Conservation (phyloP, 495 filamentous ascomycete species). For the Lichenothelia convexa region DNA sequence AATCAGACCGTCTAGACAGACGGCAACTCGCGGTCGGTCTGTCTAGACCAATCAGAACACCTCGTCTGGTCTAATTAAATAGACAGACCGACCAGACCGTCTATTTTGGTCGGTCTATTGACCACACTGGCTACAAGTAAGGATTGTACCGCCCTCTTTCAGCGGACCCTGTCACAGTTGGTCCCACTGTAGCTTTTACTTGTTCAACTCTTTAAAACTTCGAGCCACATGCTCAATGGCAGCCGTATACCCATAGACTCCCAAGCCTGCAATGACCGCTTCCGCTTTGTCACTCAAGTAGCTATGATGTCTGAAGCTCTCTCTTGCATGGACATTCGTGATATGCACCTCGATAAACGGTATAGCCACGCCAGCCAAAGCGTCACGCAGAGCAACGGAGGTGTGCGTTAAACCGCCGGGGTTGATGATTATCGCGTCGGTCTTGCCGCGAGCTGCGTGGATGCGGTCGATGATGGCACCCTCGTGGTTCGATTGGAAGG, state of each 20-base stretch:
- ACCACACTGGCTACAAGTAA: too few species aligned
- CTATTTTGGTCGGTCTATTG: too few species aligned
- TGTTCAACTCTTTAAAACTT: conserved; percentile 25
- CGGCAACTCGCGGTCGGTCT: too few species aligned
- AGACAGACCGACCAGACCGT: too few species aligned
- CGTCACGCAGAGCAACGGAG: conserved; percentile 48
- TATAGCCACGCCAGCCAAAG: conserved; percentile 40
- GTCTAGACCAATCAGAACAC: too few species aligned
- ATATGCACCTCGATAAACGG: conserved; percentile 59
- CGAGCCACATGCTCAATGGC: conserved; percentile 43
- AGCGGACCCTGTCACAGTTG: too few species aligned
- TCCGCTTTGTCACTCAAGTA: conserved; percentile 55
- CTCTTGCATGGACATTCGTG: conserved; percentile 47
- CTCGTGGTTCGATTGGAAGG: conserved; percentile 47
- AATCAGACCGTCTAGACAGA: too few species aligned
- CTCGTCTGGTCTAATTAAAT: too few species aligned
- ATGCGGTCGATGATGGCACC: conserved; percentile 34
- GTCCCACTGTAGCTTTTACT: conserved; percentile 9
- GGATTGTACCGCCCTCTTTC: too few species aligned
- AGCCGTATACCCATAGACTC: conserved; percentile 48
- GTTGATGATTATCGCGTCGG: conserved; percentile 51
- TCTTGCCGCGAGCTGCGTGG: conserved; percentile 15
- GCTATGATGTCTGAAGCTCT: conserved; percentile 42
- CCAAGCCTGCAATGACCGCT: conserved; percentile 49
- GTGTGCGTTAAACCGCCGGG: conserved; percentile 52